Base-by-base conservation (phyloP, 192 early-diverging fungal species). In the Podila epigama region DNA sequence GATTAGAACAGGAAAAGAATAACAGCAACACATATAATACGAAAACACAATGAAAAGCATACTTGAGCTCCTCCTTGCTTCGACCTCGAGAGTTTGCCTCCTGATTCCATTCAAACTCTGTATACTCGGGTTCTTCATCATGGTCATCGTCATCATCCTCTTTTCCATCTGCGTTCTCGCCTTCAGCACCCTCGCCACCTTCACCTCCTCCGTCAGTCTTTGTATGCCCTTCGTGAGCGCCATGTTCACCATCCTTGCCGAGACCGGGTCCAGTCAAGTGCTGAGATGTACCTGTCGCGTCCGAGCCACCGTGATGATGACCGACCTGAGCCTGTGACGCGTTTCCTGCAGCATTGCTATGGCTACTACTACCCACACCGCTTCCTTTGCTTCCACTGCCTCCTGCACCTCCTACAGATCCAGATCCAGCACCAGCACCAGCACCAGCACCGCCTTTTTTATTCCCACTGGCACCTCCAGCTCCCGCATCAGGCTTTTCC, bases 31-130 rank as follows among this genome's bases (percentile, higher is more conserved):
- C n/a, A n/a, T n/a, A n/a, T n/a, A n/a, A n/a, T n/a, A n/a, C n/a
- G n/a, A 20, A 44, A 44, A 31, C n/a, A 52, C 35, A 35, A 44
- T 10, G 22, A 54, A 37, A 36, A 2, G 16, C 60, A 54, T 83
- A 87, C 83, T 81, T 86, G 70, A 88, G 80, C 22, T 88, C 87
- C 18, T 88, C 85, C 33, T 88, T 88, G 44, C 73, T 75, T 34
- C 72, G 36, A 2, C 82, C 77, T 27, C 83, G 79, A 33, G 83
- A 65, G 61, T 69, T 80, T 4, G 83, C 79, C 31, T 84, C 81
- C 51, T 75, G 71, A 18, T 81, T 75, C 52, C 68, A 81, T 52
- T 86, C 83, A 42, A 70, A 81, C 27, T 89, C 88, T 3, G 81
- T 59, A 11, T 83, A 80, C 44, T 81, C 75, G 39, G 86, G 82